Evolutionary conservation across 768 basidiomycete species (phyloP).

Genomic region (Mycena galericulata): DNA sequence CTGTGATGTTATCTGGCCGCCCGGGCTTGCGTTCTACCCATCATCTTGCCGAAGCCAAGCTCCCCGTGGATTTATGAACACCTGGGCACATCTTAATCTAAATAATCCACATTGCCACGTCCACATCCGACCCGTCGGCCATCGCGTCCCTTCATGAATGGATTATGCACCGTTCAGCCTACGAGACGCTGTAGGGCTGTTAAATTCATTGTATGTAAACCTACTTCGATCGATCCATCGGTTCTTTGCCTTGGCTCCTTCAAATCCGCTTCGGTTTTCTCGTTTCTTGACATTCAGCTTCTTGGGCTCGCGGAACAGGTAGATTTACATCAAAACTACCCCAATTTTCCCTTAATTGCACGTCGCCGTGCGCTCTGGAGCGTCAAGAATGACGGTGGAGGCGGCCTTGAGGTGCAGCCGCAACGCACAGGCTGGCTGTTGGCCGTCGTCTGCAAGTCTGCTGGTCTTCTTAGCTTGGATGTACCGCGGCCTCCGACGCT

Average conservation of each 20-base stretch:
- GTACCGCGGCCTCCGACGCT: conserved; percentile 26
- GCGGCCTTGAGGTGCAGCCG: conserved; percentile 21
- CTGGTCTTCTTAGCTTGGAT: conserved; percentile 2
- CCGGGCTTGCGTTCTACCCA: not conserved
- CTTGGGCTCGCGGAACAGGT: conserved; percentile 11
- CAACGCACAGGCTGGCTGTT: not conserved
- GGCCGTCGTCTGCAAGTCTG: conserved; percentile 16
- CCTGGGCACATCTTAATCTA: not conserved
- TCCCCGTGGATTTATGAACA: not conserved
- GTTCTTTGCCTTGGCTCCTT: conserved; percentile 14
- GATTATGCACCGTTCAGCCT: not conserved
- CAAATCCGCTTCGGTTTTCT: not conserved
- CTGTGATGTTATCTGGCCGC: not conserved
- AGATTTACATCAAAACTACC: conserved; percentile 13
- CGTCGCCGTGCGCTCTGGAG: conserved; percentile 12
- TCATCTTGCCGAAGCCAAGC: not conserved
- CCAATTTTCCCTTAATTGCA: conserved; percentile 12
- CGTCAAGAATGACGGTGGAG: conserved; percentile 10
- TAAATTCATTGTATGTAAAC: conserved; percentile 9
- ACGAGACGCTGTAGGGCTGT: not conserved
- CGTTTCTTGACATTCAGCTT: conserved; percentile 25
- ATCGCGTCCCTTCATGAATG: not conserved
- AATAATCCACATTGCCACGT: not conserved
- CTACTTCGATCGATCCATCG: not conserved
- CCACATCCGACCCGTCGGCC: conserved; percentile 1